Evolutionary conservation across 2,329 filamentous ascomycete species (phyloP), one percentile per base, ranked within the genome.

Genomic region (Colletotrichum noveboracense): DNA sequence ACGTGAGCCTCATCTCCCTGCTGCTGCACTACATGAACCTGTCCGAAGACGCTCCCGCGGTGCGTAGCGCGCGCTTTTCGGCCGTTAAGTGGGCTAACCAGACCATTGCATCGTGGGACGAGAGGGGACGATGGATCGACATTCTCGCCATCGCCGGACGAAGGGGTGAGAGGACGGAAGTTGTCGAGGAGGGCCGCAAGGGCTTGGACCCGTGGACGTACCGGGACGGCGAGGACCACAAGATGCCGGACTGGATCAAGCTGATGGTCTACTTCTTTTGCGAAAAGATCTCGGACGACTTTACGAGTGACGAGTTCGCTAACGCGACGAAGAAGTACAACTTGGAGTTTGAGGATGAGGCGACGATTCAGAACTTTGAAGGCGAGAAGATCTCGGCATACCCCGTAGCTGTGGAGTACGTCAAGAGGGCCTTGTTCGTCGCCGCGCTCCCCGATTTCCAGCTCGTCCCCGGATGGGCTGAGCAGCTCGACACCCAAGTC

Each of bases 51-150:
- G 80, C 83, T 3, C 86, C 87, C n/a, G 87, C 90, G 18, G 87
- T 93, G n/a, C 90, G 94, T 78, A 96, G 94, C 80, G 94, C 94
- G 38, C 92, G 95, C 9, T 97, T 96, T 84, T 93, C 95, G 24
- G 93, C 93, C 28, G 93, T 97, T 9, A 94, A 97, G 74, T 98
- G 96, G 88, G 95, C 95, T 13, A 98, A 98, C 81, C 91, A 95
- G 66, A 98, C 95, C 80, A 87, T 99, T 7, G 91, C 94, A 1
- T 98, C 95, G 79, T 89, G 89, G 24, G 95, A 98, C 80, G 89
- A 95, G 12, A 88, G 93, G 48, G 97, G 92, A 30, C 91, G 97
- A 65, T 98, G 95, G 95, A 94, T 98, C 62, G 92, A 98, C 82
- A 91, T 98, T 18, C 88, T 98, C 66, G 96, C 96, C 9, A 87